Base-by-base conservation (phyloP, 805 yeast genomes). In the Sungouiozyma ichnusensis region DNA sequence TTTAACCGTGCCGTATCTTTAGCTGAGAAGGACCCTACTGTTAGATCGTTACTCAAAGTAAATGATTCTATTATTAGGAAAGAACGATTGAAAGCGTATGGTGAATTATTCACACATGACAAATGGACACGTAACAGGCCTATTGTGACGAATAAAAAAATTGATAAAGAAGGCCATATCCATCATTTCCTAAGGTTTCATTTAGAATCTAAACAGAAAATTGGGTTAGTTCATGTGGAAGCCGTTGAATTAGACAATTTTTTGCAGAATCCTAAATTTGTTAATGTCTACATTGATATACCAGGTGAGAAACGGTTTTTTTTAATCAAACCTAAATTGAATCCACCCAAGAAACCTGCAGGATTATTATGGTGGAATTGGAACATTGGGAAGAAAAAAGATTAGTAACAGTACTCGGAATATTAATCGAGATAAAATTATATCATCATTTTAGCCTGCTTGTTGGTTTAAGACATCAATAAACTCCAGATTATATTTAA, bases 111-210 rank as follows among this genome's bases (percentile, higher is more conserved):
- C 1, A 69, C 73, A 17, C 69, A 65, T 37, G 90, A 84, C 56
- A 77, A 77, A 53, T 85, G 95, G 90, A 82, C 86, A 6, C 76
- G 95, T 66, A 84, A 84, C 57, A 76, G 95, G 64, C 95, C 96
- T 2, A 76, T 85, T 34, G 76, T 78, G 38, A 76, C 92, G 13
- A 64, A 72, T 18, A 65, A 73, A 20, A 70, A 79, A 45, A 64
- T 76, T 43, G 94, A 82, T 40, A 73, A 76, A 46, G 80, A 81
- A 44, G 94, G 95, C 2, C 76, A 78, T 51, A 92, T 84, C 50
- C 94, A 83, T 51, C 69, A 84, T 52, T 68, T 78, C 44, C 82
- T 88, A 92, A 78, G 81, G 58, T 87, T 87, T 63, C 87, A 82
- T 54, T 90, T 88, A 35, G 88, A 85, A 58, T 79, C 94, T 35